A percentile compares a stretch with the other conserved stretches of the same genome.
phyloP scores from a whole-genome alignment of 192 early-diverging fungal species.

The Neocallimastix lanati region DNA sequence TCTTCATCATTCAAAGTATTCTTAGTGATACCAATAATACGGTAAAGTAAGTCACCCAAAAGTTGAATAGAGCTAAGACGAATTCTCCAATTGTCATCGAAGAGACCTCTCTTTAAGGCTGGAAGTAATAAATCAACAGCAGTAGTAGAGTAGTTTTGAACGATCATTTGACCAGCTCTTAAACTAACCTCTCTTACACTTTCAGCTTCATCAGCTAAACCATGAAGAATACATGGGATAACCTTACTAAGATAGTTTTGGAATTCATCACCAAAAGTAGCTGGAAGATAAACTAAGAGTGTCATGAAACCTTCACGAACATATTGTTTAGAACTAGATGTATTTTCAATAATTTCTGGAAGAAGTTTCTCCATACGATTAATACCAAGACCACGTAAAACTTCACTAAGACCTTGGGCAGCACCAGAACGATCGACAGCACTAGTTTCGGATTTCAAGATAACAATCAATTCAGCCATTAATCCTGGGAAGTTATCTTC shows the following conservation, averaged over 20 bases:
- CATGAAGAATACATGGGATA: slow-evolving; percentile 72
- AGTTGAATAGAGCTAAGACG: slow-evolving; percentile 84
- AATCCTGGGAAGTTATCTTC: slow-evolving; percentile 85
- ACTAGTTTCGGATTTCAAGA: slow-evolving; percentile 67
- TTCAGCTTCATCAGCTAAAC: slow-evolving; percentile 90
- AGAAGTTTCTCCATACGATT: slow-evolving; percentile 68
- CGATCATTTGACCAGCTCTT: slow-evolving; percentile 81
- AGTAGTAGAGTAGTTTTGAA: slow-evolving; percentile 70
- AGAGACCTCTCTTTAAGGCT: slow-evolving; percentile 72
- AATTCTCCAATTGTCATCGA: slow-evolving; percentile 90
- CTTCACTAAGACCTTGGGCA: slow-evolving; percentile 89
- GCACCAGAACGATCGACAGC: slow-evolving; percentile 90
- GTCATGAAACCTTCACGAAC: slow-evolving; percentile 95
- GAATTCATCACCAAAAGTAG: slow-evolving; percentile 84
- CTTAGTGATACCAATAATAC: slow-evolving; percentile 71
- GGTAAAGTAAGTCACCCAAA: slow-evolving; percentile 82
- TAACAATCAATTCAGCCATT: slow-evolving; percentile 65
- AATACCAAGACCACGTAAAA: slow-evolving; percentile 74
- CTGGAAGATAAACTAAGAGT: slow-evolving; percentile 84
- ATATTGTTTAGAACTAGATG: slow-evolving; percentile 42
- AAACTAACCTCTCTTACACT: slow-evolving; percentile 80
- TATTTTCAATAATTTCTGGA: slow-evolving; percentile 73
- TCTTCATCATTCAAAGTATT: slow-evolving; percentile 24
- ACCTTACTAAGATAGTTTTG: slow-evolving; percentile 72
- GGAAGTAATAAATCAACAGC: slow-evolving; percentile 80